Conservation (phyloP, 2,329 filamentous ascomycete species). For the Penicillium sp. region DNA sequence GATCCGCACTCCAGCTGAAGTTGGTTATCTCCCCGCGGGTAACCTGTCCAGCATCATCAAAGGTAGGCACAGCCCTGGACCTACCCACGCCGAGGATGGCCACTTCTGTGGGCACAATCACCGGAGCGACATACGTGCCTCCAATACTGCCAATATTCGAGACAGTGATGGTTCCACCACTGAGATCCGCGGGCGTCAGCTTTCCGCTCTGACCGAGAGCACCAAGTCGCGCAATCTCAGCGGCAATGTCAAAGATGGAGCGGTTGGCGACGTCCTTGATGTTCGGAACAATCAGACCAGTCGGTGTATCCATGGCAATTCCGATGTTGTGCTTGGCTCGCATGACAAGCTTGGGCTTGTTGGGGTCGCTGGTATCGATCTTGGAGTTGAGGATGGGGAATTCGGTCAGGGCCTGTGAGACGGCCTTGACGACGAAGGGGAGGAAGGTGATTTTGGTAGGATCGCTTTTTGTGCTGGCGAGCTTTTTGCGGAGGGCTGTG, state of each 20-base stretch:
- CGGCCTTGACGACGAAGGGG: conserved; percentile 92
- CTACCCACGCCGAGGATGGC: conserved; percentile 88
- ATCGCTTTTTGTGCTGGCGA: conserved; percentile 61
- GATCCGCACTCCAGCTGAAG: conserved; percentile 96
- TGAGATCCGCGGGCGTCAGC: conserved; percentile 71
- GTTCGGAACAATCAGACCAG: conserved; percentile 86
- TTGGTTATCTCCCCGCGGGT: conserved; percentile 78
- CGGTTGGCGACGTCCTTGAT: conserved; percentile 77
- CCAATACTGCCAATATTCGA: conserved; percentile 97
- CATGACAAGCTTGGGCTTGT: conserved; percentile 73
- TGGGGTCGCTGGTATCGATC: conserved; percentile 62
- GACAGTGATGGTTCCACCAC: conserved; percentile 87
- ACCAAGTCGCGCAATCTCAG: conserved; percentile 73
- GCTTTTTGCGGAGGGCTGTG: conserved; percentile 66
- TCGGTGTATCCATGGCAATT: conserved; percentile 89
- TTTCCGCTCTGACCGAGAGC: conserved; percentile 70
- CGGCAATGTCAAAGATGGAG: conserved; percentile 74
- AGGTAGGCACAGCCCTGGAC: conserved; percentile 76
- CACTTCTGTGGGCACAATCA: conserved; percentile 87
- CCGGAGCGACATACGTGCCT: conserved; percentile 84
- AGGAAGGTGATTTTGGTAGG: conserved; percentile 78
- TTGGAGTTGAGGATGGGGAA: conserved; percentile 87
- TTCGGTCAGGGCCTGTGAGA: conserved; percentile 77
- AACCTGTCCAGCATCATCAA: conserved; percentile 59
- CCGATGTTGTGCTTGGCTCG: conserved; percentile 91